A percentile compares a stretch with the other conserved stretches of the same genome.
phyloP scores from a whole-genome alignment of 352 stramenopile genomes.

The Detonula confervacea region DNA sequence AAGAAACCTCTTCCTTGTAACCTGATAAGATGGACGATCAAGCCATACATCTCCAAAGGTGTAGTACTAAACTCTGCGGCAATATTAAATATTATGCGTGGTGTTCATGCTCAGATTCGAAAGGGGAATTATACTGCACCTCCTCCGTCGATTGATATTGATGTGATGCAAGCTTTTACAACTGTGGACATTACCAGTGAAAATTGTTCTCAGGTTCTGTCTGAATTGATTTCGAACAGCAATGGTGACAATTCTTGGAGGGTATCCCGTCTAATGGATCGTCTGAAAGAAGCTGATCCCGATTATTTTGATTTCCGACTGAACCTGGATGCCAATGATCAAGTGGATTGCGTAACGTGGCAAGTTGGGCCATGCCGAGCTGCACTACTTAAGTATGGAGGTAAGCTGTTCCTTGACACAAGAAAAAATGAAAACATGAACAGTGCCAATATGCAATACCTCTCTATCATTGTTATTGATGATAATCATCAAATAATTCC shows the following conservation, averaged over 20 bases:
- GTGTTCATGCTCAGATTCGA: too few relatives aligned
- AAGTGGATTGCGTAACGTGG: slow-evolving; percentile 1
- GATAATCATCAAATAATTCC: slow-evolving; percentile 8
- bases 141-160: not conserved
- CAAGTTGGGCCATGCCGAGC: not conserved
- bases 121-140: slow-evolving; percentile 6
- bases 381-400: not conserved
- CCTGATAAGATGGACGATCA: too few relatives aligned
- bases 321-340: not conserved
- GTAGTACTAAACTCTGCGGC: too few relatives aligned
- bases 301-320: slow-evolving; percentile 10
- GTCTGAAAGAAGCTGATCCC: slow-evolving; percentile 7
- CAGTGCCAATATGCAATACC: slow-evolving; percentile 6
- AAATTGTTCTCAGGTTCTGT: slow-evolving; percentile 3
- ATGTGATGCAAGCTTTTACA: slow-evolving; percentile 18
- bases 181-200: slow-evolving; percentile 10
- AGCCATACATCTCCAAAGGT: too few relatives aligned
- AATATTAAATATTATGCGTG: too few relatives aligned
- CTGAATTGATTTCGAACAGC: slow-evolving; percentile 1
- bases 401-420: not conserved
- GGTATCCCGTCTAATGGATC: slow-evolving; percentile 1
- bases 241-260: slow-evolving; percentile 6
- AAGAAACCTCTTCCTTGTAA: too few relatives aligned
- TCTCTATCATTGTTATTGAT: slow-evolving; percentile 9
- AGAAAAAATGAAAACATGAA: not conserved